A percentile compares a stretch with the other conserved stretches of the same genome.
phyloP scores from a whole-genome alignment of 306 rosid species.

The Hippophae gyantsensis region DNA sequence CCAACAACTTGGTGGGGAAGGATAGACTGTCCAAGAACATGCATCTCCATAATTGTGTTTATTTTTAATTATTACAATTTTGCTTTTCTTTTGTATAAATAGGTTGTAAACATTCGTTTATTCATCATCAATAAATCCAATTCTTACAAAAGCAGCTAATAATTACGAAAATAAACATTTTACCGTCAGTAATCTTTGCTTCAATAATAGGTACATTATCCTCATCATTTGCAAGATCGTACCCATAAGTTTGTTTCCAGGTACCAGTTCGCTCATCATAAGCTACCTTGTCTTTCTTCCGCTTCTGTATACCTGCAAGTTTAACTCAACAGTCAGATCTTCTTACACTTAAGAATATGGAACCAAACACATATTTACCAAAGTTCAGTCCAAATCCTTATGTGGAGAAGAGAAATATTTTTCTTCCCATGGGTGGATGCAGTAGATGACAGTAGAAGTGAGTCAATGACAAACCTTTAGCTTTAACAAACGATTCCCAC shows the following conservation, averaged over 20 bases:
- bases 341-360: not conserved
- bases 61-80: too few species aligned
- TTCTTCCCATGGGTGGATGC: not conserved
- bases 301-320: conserved; percentile 61
- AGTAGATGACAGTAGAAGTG: not conserved
- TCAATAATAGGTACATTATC: conserved; percentile 73
- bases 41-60: too few species aligned
- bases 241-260: conserved; percentile 80
- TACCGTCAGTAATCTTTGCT: conserved; percentile 86
- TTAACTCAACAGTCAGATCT: not conserved
- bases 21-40: too few species aligned
- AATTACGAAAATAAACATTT: not conserved
- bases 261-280: conserved; percentile 61
- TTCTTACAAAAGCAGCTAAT: too few species aligned
- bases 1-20: too few species aligned
- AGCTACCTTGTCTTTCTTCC: conserved; percentile 58
- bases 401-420: not conserved
- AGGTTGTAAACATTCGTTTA: too few species aligned
- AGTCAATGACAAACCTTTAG: conserved; percentile 44
- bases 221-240: conserved; percentile 87
- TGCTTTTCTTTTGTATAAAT: too few species aligned
- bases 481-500: conserved; percentile 80
- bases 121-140: too few species aligned
- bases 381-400: not conserved
- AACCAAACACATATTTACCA: not conserved